A percentile compares a stretch with the other conserved stretches of the same genome.
Evolutionary conservation across 768 basidiomycete genomes (phyloP).

Genomic region (Basidioascus undulatus): DNA sequence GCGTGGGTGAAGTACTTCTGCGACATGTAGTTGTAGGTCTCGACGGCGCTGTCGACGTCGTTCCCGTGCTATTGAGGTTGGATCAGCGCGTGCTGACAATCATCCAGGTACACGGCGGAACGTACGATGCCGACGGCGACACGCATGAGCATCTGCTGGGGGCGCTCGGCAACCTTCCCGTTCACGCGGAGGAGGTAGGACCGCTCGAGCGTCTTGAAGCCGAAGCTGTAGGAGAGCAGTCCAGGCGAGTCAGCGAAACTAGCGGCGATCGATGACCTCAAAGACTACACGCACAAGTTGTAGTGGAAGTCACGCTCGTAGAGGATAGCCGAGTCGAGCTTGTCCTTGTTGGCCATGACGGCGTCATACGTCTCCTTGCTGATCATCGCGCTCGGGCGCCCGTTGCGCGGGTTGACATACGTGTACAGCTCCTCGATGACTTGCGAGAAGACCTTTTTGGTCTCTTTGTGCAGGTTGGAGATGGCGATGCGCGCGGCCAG

Average conservation of each 20-base stretch:
- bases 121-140: constrained; percentile 93
- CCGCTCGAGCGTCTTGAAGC: constrained; percentile 98
- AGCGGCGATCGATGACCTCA: background rate
- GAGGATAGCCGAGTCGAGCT: constrained; percentile 79
- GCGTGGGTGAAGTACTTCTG: constrained; percentile 97
- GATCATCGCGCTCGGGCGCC: constrained; percentile 67
- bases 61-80: too few relatives aligned
- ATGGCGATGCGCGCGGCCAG: constrained; percentile 97
- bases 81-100: too few relatives aligned
- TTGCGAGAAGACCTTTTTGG: constrained; percentile 81
- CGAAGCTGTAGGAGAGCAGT: constrained; percentile 29
- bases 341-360: constrained; percentile 54
- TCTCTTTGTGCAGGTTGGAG: constrained; percentile 96
- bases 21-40: constrained; percentile 68
- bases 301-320: constrained; percentile 97
- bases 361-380: constrained; percentile 61
- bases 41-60: constrained; percentile 65
- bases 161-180: constrained; percentile 84
- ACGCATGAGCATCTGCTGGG: constrained; percentile 99
- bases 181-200: constrained; percentile 88
- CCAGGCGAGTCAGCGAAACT: background rate
- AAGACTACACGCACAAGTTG: constrained; percentile 41
- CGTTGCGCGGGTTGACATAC: constrained; percentile 95
- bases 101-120: too few relatives aligned
- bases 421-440: constrained; percentile 76